Evolutionary conservation across 1,284 basidiomycete species (phyloP).

Genomic region (Rugosomyces carneus): DNA sequence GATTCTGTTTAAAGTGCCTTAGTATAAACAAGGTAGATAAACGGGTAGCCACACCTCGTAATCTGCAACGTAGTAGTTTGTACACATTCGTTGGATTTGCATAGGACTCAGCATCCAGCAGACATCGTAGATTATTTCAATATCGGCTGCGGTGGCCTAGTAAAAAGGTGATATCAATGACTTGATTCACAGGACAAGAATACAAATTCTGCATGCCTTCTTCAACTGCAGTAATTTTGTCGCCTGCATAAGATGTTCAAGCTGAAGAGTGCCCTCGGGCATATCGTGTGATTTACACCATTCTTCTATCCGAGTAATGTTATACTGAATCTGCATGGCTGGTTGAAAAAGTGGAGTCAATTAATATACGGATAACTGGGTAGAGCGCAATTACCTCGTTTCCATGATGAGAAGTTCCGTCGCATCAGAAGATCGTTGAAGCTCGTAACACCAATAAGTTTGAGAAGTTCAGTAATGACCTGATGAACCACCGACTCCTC

Average conservation of each 20-base stretch:
- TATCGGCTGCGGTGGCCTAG: conserved; percentile 86
- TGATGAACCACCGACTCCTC: conserved; percentile 98
- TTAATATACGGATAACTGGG: not conserved
- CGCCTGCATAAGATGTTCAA: conserved; percentile 99
- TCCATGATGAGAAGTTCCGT: conserved; percentile 99
- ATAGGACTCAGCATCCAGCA: conserved; percentile 99
- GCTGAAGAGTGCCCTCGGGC: conserved; percentile 96
- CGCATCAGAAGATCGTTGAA: conserved; percentile 99
- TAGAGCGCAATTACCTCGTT: conserved; percentile 66
- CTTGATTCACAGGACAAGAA: not conserved
- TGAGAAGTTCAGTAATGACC: conserved; percentile 93
- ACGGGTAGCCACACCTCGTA: conserved; percentile 66
- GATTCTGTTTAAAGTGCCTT: conserved; percentile 50
- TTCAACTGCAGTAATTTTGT: conserved; percentile 98
- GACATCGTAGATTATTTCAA: conserved; percentile 98
- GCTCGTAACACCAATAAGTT: conserved; percentile 94
- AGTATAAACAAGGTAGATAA: not conserved
- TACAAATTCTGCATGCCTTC: conserved; percentile 58
- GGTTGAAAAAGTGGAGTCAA: conserved; percentile 3
- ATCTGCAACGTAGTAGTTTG: conserved; percentile 98
- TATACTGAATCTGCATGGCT: conserved; percentile 99
- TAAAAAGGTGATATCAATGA: conserved; percentile 14
- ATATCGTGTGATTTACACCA: conserved; percentile 98
- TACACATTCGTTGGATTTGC: conserved; percentile 98
- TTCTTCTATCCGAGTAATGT: conserved; percentile 96